Conservation (phyloP, 75 land plant genomes). For the Ceratopteris richardii region DNA sequence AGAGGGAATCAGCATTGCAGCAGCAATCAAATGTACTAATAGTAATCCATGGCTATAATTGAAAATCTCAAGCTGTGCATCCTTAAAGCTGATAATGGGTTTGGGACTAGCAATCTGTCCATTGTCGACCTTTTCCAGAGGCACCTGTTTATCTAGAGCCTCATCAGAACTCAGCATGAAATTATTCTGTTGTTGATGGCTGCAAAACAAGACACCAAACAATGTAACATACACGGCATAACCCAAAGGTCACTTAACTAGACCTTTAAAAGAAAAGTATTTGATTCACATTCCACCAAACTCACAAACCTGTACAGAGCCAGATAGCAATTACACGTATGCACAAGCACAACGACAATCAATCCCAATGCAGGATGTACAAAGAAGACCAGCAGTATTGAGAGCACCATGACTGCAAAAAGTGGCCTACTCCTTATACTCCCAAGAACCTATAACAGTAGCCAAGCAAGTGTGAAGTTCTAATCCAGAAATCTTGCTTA, state of each 20-base stretch:
- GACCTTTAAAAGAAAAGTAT: not conserved
- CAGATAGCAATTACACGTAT: slow-evolving; percentile 66
- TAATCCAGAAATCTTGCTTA: too few relatives aligned
- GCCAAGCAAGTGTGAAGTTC: not conserved
- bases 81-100: slow-evolving; percentile 46
- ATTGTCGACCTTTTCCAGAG: slow-evolving; percentile 17
- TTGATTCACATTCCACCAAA: not conserved
- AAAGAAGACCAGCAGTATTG: slow-evolving; percentile 50
- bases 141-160: slow-evolving; percentile 8
- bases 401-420: slow-evolving; percentile 37
- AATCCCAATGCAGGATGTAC: slow-evolving; percentile 93
- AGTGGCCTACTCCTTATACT: slow-evolving; percentile 43
- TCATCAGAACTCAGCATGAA: slow-evolving; percentile 3
- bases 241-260: too few relatives aligned
- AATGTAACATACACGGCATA: slow-evolving; percentile 53
- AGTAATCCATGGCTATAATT: slow-evolving; percentile 64
- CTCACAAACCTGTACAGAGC: slow-evolving; percentile 64
- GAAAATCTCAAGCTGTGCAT: slow-evolving; percentile 67
- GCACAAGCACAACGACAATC: slow-evolving; percentile 46
- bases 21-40: slow-evolving; percentile 63
- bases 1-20: slow-evolving; percentile 85
- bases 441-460: slow-evolving; percentile 44
- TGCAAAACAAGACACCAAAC: slow-evolving; percentile 64
- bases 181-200: slow-evolving; percentile 31
- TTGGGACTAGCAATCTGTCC: slow-evolving; percentile 26